phyloP scores from a whole-genome alignment of 768 basidiomycete species.

The Termitomyces bulborhizus region DNA sequence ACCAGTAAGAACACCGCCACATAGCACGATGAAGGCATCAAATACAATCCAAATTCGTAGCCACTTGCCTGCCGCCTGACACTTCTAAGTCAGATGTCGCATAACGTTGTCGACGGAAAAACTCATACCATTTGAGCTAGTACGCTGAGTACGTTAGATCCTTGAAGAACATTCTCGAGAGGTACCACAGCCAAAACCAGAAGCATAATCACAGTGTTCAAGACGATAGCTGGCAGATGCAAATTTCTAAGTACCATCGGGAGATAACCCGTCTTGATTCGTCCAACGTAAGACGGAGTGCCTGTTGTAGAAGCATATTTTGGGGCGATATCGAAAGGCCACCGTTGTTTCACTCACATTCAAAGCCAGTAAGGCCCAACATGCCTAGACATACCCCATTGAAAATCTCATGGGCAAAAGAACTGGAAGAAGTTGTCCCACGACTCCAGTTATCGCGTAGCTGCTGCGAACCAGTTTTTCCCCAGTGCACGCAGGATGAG shows the following conservation, averaged over 20 bases:
- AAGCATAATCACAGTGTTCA: constrained; percentile 53
- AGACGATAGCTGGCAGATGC: constrained; percentile 49
- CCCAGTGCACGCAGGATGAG: constrained; percentile 46
- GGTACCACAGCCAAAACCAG: constrained; percentile 58
- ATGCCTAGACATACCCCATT: constrained; percentile 67
- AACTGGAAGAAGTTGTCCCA: constrained; percentile 23
- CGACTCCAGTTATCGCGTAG: constrained; percentile 50
- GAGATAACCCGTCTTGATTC: constrained; percentile 50
- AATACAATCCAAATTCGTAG: constrained; percentile 55
- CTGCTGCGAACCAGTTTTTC: constrained; percentile 36
- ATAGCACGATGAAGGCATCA: constrained; percentile 67
- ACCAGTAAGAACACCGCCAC: constrained; percentile 69
- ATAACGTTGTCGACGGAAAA: neutral
- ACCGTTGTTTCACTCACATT: constrained; percentile 37
- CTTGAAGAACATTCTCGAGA: constrained; percentile 36
- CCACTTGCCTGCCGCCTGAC: constrained; percentile 54
- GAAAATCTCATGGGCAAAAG: constrained; percentile 44
- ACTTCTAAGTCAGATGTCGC: neutral
- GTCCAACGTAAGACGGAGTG: constrained; percentile 58
- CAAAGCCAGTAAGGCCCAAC: constrained; percentile 67
- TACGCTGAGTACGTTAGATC: constrained; percentile 59
- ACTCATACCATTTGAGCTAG: constrained; percentile 46
- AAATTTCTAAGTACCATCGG: constrained; percentile 60
- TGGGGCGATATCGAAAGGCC: neutral
- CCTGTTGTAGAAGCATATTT: constrained; percentile 25